These are phyloP conservation scores for Xylariaceae sp. DNA, from an alignment of 2,329 filamentous ascomycete genomes.

Conservation along the genomic window DNA sequence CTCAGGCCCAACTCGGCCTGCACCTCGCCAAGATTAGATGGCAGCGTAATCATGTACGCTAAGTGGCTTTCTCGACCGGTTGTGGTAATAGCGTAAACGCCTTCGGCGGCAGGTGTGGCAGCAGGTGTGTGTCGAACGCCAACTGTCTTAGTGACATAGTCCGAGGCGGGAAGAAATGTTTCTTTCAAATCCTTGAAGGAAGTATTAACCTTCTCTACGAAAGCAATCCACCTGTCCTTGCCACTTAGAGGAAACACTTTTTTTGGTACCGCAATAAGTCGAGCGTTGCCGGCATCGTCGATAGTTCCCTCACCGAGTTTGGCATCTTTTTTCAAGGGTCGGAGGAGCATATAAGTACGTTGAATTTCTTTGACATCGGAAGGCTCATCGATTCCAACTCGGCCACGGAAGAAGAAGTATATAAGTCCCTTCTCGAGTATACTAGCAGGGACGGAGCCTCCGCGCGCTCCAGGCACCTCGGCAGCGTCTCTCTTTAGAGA, in stretches of 20 bases:
- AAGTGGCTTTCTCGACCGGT: constrained; percentile 77
- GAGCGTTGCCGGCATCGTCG: constrained; percentile 63
- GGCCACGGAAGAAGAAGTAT: constrained; percentile 86
- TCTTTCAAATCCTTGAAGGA: constrained; percentile 74
- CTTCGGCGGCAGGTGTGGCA: constrained; percentile 79
- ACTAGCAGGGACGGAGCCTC: constrained; percentile 48
- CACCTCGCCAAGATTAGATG: constrained; percentile 70
- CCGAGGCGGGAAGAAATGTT: constrained; percentile 68
- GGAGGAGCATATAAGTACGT: constrained; percentile 79
- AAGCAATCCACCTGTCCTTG: constrained; percentile 76
- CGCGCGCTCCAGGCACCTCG: constrained; percentile 39
- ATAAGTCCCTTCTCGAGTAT: constrained; percentile 88
- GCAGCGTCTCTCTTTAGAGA: constrained; percentile 42
- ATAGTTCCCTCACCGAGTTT: constrained; percentile 62
- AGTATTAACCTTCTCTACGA: constrained; percentile 76
- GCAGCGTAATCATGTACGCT: constrained; percentile 79
- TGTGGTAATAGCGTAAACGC: constrained; percentile 80
- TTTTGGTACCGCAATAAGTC: constrained; percentile 81
- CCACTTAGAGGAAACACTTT: constrained; percentile 76
- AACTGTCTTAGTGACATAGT: constrained; percentile 78
- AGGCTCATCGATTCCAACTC: constrained; percentile 75
- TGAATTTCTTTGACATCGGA: constrained; percentile 74
- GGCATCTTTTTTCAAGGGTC: constrained; percentile 73
- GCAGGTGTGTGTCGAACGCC: constrained; percentile 72
- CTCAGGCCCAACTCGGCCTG: constrained; percentile 77